Conservation (phyloP, 2,329 filamentous ascomycete genomes). For the Thelonectria rubi region DNA sequence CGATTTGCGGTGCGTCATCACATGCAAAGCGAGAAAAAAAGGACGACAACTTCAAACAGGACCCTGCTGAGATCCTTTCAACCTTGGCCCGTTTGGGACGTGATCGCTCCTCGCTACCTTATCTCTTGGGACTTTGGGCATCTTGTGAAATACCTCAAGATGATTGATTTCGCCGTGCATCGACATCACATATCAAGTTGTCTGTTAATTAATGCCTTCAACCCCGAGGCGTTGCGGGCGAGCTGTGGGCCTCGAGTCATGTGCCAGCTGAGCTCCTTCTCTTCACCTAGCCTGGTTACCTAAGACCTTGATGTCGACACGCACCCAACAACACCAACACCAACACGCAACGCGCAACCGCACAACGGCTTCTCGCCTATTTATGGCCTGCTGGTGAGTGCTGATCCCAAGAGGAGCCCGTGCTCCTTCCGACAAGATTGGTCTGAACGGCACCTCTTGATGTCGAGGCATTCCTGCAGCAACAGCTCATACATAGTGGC, state of each 20-base stretch:
- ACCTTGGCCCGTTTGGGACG: not conserved
- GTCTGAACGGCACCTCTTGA: slow-evolving; percentile 2
- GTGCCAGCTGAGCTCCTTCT: not conserved
- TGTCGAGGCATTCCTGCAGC: not conserved
- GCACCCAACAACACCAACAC: slow-evolving; percentile 1
- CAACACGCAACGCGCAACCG: not conserved
- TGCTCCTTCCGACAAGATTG: not conserved
- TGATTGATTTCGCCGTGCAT: not conserved
- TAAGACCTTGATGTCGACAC: too few species aligned
- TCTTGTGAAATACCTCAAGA: too few species aligned
- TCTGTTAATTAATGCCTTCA: not conserved
- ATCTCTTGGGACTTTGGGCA: not conserved
- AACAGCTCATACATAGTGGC: slow-evolving; percentile 9
- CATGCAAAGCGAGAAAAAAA: slow-evolving; percentile 35
- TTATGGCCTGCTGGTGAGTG: slow-evolving; percentile 18
- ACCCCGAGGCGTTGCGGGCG: not conserved
- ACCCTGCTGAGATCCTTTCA: not conserved
- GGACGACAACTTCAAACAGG: slow-evolving; percentile 2
- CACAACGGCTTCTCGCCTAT: not conserved
- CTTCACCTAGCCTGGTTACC: not conserved
- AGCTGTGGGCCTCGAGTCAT: slow-evolving; percentile 17
- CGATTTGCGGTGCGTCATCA: slow-evolving; percentile 32
- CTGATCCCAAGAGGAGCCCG: slow-evolving; percentile 7
- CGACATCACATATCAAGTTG: not conserved
- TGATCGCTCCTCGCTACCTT: not conserved